phyloP scores from a whole-genome alignment of 495 filamentous ascomycete genomes.

The Penicillium antarcticum region DNA sequence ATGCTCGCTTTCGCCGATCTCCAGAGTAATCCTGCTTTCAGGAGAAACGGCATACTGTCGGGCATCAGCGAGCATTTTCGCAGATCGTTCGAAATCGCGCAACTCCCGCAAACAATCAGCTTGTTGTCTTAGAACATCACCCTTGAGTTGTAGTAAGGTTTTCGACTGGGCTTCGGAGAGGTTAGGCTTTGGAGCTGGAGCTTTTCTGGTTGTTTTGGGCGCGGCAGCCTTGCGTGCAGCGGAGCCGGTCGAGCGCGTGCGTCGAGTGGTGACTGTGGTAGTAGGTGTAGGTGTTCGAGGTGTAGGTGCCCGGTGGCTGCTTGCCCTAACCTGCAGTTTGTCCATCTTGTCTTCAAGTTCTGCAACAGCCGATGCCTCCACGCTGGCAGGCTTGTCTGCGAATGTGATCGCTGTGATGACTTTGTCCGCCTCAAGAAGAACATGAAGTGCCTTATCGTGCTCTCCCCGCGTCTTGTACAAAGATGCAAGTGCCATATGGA shows the following conservation, averaged over 20 bases:
- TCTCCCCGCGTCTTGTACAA: conserved; percentile 36
- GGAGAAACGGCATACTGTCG: conserved; percentile 32
- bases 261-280: conserved; percentile 17
- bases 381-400: conserved; percentile 16
- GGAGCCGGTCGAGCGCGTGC: conserved; percentile 35
- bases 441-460: conserved; percentile 49
- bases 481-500: conserved; percentile 45
- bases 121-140: conserved; percentile 61
- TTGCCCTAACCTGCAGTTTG: conserved; percentile 31
- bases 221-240: conserved; percentile 25
- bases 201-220: conserved; percentile 26
- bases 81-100: conserved; percentile 39
- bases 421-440: conserved; percentile 43
- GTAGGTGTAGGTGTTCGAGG: conserved; percentile 21
- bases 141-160: conserved; percentile 55
- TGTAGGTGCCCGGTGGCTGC: conserved; percentile 24
- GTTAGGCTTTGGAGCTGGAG: conserved; percentile 21
- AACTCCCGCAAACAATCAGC: conserved; percentile 46
- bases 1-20: conserved; percentile 47
- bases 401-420: conserved; percentile 25
- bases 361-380: conserved; percentile 15
- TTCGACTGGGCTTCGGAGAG: conserved; percentile 47
- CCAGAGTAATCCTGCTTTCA: conserved; percentile 38
- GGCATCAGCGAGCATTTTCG: conserved; percentile 28
- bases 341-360: conserved; percentile 40